Evolutionary conservation across 2,329 filamentous ascomycete species (phyloP).

Genomic region (Aspergillus unguis): DNA sequence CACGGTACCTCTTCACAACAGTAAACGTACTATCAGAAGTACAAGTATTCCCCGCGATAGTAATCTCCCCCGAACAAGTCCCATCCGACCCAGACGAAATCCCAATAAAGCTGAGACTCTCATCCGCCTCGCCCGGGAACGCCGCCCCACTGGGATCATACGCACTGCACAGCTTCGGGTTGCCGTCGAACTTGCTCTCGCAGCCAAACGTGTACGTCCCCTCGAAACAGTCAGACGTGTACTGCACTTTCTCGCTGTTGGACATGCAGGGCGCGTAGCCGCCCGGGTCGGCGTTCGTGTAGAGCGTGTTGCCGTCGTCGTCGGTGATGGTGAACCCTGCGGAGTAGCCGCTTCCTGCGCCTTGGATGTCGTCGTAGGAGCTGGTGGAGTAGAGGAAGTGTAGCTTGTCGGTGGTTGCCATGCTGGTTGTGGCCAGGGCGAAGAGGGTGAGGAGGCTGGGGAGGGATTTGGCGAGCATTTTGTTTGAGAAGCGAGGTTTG

Average conservation of each 20-base stretch:
- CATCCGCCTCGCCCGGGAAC: background rate
- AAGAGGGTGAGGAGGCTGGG: background rate
- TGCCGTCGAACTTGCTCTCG: conserved; percentile 2
- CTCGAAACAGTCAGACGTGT: background rate
- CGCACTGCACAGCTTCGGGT: conserved; percentile 1
- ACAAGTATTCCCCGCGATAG: background rate
- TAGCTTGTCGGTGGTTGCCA: background rate
- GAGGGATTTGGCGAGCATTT: background rate
- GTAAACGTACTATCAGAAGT: background rate
- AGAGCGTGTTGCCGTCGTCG: background rate
- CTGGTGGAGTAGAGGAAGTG: background rate
- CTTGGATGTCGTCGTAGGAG: background rate
- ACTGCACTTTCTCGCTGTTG: background rate
- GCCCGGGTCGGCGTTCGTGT: background rate
- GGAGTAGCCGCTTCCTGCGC: background rate
- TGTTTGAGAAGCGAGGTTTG: background rate
- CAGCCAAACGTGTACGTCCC: background rate
- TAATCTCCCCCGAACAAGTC: background rate
- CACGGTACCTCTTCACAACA: background rate
- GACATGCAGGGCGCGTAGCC: background rate
- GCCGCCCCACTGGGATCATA: background rate
- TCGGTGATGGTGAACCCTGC: background rate
- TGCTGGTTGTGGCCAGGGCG: background rate
- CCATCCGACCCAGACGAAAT: background rate
- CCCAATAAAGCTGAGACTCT: background rate